A percentile compares a stretch with the other conserved stretches of the same genome.
These are phyloP conservation scores for Ganoderma boninense DNA, from an alignment of 1,284 basidiomycete genomes.

Conservation along the genomic window DNA sequence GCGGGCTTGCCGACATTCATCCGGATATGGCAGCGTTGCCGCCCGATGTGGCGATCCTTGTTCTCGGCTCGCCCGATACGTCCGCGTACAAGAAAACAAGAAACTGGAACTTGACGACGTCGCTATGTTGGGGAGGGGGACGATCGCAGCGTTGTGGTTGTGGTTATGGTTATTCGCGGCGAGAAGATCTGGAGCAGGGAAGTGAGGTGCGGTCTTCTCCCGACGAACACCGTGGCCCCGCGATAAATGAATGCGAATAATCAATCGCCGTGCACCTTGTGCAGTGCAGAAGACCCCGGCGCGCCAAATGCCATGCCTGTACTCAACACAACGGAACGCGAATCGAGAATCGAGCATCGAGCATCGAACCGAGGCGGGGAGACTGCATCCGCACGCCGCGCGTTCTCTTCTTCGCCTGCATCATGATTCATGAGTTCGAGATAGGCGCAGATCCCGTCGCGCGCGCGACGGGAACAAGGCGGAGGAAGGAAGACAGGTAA, in stretches of 20 bases:
- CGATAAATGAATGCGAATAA: not conserved
- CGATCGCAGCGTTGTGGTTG: too few relatives aligned
- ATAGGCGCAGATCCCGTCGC: constrained; percentile 4
- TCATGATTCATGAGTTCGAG: not conserved
- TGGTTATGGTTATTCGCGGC: not conserved
- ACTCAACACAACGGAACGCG: not conserved
- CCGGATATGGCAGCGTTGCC: constrained; percentile 8
- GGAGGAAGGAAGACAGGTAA: not conserved
- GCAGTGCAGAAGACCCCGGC: too few relatives aligned
- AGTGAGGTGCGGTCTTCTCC: not conserved
- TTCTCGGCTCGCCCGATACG: constrained; percentile 1
- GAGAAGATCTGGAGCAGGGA: not conserved
- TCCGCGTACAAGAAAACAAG: too few relatives aligned
- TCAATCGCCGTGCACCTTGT: not conserved
- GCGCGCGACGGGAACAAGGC: constrained; percentile 5
- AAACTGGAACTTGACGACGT: not conserved
- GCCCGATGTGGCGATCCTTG: constrained; percentile 9
- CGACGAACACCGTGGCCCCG: not conserved
- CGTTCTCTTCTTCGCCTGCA: not conserved
- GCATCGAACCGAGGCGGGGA: not conserved
- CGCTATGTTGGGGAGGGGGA: not conserved
- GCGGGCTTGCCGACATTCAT: constrained; percentile 3
- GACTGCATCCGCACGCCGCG: not conserved
- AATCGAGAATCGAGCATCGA: too few relatives aligned
- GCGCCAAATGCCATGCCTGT: not conserved